Evolutionary conservation across 352 stramenopile species (phyloP).

Genomic region (Pythium aquatile): DNA sequence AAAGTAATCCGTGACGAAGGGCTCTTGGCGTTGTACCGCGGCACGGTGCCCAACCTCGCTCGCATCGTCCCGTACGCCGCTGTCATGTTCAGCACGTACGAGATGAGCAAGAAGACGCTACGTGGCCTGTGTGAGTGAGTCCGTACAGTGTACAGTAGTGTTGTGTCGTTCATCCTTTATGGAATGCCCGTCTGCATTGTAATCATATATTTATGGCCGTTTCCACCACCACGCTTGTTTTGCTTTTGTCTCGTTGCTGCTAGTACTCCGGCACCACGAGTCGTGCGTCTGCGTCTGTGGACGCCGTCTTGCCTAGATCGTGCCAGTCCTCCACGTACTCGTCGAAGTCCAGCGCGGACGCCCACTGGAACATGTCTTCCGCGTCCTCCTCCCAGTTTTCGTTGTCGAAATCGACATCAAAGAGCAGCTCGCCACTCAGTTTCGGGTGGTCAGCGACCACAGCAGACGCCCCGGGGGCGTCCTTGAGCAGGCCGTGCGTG

Average conservation of each 20-base stretch:
- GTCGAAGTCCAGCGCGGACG: constrained; percentile 64
- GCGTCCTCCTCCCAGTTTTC: constrained; percentile 66
- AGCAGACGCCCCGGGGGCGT: constrained; percentile 3
- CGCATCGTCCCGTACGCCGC: constrained; percentile 80
- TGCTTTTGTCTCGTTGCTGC: background rate
- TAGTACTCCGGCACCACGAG: constrained; percentile 11
- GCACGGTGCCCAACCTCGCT: constrained; percentile 73
- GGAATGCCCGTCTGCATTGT: constrained; percentile 5
- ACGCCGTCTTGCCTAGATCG: constrained; percentile 52
- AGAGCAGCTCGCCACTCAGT: constrained; percentile 28
- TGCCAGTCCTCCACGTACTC: constrained; percentile 70
- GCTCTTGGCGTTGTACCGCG: constrained; percentile 62
- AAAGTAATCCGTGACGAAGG: constrained; percentile 75
- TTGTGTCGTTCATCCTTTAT: background rate
- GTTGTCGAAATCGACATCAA: constrained; percentile 70
- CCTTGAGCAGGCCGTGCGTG: constrained; percentile 46
- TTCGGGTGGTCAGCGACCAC: constrained; percentile 12
- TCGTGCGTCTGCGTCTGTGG: constrained; percentile 32
- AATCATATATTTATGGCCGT: constrained; percentile 16
- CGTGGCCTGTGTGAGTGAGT: constrained; percentile 32
- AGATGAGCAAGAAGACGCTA: constrained; percentile 73
- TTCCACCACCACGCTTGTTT: background rate
- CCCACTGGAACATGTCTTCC: constrained; percentile 77
- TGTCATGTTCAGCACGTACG: constrained; percentile 84
- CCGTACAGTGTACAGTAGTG: background rate